Percentiles rank a stretch among this genome's conserved stretches.
phyloP scores from a whole-genome alignment of 2,329 filamentous ascomycete genomes.

The Colletotrichum plurivorum region DNA sequence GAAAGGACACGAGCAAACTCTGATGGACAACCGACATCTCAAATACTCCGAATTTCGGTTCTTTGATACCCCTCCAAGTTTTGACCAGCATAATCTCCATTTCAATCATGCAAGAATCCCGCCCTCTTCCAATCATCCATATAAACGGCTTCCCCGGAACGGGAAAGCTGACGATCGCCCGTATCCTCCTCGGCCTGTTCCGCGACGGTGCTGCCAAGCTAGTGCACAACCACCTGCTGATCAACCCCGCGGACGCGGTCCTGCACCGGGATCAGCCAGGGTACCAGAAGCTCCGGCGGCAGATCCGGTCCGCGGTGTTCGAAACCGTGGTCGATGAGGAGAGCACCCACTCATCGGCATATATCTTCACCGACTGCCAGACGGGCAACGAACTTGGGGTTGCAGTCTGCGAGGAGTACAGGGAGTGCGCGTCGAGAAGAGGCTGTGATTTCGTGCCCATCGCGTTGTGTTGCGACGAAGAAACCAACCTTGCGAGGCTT shows the following conservation, averaged over 20 bases:
- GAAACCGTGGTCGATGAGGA: neutral
- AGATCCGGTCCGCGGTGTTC: neutral
- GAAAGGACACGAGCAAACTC: too few relatives aligned
- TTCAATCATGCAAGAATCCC: neutral
- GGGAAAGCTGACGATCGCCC: slow-evolving; percentile 48
- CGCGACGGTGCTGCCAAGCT: slow-evolving; percentile 44
- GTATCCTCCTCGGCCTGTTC: slow-evolving; percentile 40
- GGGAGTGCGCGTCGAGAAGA: neutral
- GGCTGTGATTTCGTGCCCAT: neutral
- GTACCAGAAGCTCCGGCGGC: neutral
- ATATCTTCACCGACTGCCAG: neutral
- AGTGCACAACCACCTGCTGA: slow-evolving; percentile 49
- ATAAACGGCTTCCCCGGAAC: slow-evolving; percentile 50
- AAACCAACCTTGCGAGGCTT: neutral
- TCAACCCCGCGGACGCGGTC: slow-evolving; percentile 39
- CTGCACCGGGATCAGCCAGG: neutral
- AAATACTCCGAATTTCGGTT: too few relatives aligned
- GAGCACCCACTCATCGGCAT: neutral
- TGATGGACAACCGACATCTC: too few relatives aligned
- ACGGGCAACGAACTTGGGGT: neutral
- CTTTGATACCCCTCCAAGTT: too few relatives aligned
- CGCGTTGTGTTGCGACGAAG: neutral
- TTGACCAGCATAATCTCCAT: neutral
- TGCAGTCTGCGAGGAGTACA: neutral
- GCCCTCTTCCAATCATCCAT: slow-evolving; percentile 41